Evolutionary conservation across 768 basidiomycete genomes (phyloP).

Genomic region (Boletus sensibilis): DNA sequence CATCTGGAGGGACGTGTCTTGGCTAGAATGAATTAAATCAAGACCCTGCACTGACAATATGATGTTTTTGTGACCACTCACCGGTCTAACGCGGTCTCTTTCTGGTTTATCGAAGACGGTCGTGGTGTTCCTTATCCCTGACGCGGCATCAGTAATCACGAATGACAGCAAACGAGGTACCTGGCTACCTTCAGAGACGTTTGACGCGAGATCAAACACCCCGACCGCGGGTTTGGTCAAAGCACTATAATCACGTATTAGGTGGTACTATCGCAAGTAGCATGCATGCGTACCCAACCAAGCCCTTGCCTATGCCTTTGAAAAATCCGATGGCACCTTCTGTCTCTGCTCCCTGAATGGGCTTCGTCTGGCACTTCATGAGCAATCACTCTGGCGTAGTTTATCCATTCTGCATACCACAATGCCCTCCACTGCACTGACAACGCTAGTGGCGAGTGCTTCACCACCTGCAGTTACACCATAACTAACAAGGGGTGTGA

Average conservation of each 20-base stretch:
- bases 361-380: slow-evolving; percentile 69
- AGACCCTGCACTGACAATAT: slow-evolving; percentile 2
- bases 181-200: slow-evolving; percentile 79
- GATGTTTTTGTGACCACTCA: slow-evolving; percentile 35
- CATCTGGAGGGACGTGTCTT: slow-evolving; percentile 82
- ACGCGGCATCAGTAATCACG: slow-evolving; percentile 7
- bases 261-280: background rate
- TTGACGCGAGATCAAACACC: slow-evolving; percentile 93
- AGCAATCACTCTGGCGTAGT: background rate
- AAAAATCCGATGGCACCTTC: slow-evolving; percentile 96
- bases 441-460: slow-evolving; percentile 89
- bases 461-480: slow-evolving; percentile 95
- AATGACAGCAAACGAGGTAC: background rate
- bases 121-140: slow-evolving; percentile 96
- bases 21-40: slow-evolving; percentile 48
- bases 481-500: slow-evolving; percentile 51
- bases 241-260: slow-evolving; percentile 45
- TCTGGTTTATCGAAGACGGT: slow-evolving; percentile 94
- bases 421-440: slow-evolving; percentile 95
- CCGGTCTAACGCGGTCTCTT: slow-evolving; percentile 81
- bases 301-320: slow-evolving; percentile 95
- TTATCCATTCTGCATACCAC: slow-evolving; percentile 51
- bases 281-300: slow-evolving; percentile 69
- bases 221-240: slow-evolving; percentile 98
- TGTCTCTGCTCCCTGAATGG: slow-evolving; percentile 92